Evolutionary conservation across 108 stramenopile genomes (phyloP).

Genomic region (Cyclostephanos tholiformis): DNA sequence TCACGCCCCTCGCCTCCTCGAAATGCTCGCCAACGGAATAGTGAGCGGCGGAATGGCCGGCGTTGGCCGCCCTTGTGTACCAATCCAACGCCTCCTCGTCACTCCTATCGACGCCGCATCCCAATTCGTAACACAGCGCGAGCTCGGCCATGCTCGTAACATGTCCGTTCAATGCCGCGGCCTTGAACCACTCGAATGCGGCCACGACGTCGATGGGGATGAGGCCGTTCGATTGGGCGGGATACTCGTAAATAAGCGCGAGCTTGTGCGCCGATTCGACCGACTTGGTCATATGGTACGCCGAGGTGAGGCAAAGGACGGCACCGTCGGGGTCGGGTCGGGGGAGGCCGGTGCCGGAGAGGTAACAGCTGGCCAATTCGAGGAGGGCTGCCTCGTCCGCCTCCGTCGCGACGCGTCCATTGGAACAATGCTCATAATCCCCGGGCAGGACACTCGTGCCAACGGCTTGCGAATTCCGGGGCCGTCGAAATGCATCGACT

Average conservation of each 20-base stretch:
- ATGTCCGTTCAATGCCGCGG: conserved; percentile 73
- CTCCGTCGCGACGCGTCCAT: background rate
- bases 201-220: conserved; percentile 78
- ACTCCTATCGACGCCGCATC: conserved; percentile 78
- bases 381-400: conserved; percentile 62
- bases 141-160: conserved; percentile 86
- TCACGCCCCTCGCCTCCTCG: conserved; percentile 82
- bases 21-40: conserved; percentile 83
- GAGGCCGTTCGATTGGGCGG: conserved; percentile 51
- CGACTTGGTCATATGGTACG: conserved; percentile 64
- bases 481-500: conserved; percentile 27
- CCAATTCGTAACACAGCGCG: conserved; percentile 84
- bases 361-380: conserved; percentile 63
- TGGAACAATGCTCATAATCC: conserved; percentile 3
- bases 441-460: conserved; percentile 23
- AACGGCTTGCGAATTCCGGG: background rate
- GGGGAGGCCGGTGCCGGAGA: conserved; percentile 60
- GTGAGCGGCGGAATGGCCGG: conserved; percentile 71
- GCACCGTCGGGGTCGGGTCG: conserved; percentile 41
- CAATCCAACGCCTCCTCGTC: conserved; percentile 82
- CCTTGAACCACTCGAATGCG: conserved; percentile 80
- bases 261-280: conserved; percentile 72
- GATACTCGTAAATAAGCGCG: conserved; percentile 83
- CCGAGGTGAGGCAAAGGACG: conserved; percentile 73
- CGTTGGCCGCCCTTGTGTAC: conserved; percentile 85